Base-by-base conservation (phyloP, 345 rosid species). In the Pistacia vera region DNA sequence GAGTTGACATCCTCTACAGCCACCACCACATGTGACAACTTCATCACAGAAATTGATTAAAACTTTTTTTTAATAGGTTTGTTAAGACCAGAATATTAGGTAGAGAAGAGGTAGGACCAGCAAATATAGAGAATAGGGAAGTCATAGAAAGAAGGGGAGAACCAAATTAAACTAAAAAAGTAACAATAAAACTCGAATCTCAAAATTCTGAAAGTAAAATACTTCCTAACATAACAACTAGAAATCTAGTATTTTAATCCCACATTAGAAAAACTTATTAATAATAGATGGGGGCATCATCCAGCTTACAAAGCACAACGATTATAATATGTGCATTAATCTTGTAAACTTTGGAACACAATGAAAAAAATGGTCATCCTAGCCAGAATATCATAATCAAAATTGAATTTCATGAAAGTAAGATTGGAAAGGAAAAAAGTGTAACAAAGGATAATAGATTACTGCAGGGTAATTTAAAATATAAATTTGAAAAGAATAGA, bases 301-400 rank as follows among this genome's bases (percentile, higher is more conserved):
- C 38, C 20, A 44, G 56, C 56, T 10, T 58, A 12, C n/a, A 71
- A 72, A 22, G 20, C 14, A 71, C 36, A 41, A 14, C 16, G 46
- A 60, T 16, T 22, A 44, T 14, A 4, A 60, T 20, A 44, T 60
- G 14, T 25, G 8, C 54, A 55, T n/a, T 55, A 70, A 36, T 44
- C 11, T 18, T 30, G 33, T 5, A 41, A 41, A 60, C 20, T 7
- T 33, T 54, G 4, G 4, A 8, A 55, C 4, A 2, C 30, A 44
- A 17, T 10, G 17, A 20, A 17, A 16, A 30, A 51, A 51, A 30
- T 55, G 41, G 44, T 30, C 5, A 11, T 30, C 59, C 52, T 51
- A 22, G 59, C 59, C 38, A 68, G 71, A n/a, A 68, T 68, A 49
- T 11, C 58, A 67, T 17, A 68, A 28, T 68, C 11, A 49, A 49